Base-by-base conservation (phyloP, 2,329 filamentous ascomycete genomes). In the Lachnellula subtilissima region DNA sequence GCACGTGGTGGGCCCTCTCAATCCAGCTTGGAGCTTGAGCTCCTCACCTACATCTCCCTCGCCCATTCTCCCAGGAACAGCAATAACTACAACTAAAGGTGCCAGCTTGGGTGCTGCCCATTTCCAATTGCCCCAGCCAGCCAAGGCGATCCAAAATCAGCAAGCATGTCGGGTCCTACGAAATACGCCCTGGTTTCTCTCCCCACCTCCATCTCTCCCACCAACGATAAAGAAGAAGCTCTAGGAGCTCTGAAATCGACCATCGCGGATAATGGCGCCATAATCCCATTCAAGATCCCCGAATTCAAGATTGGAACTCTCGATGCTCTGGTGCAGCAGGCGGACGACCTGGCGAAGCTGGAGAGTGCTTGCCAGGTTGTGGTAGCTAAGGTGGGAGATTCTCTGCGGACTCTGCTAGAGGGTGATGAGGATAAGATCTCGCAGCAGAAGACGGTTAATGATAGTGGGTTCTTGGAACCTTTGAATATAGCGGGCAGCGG, bases 271-370 rank as follows among this genome's bases (percentile, higher is more conserved):
- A 86, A 89, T 72, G 91, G 88, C 70, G 84, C 82, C 52, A 87
- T 91, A 47, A 77, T 85, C 51, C 85, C 86, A 2, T 97, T 97
- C 70, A 77, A 83, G 55, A 88, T 97, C 61, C 94, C 94, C 19
- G 87, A 91, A 63, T 97, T 99, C 82, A 99, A 97, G 78, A 96
- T 99, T 72, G 94, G 94, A 56, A 97, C 94, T 0, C 81, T 99
- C 39, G 94, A 99, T 75, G 91, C 89, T 40, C 80, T 99, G 56
- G 91, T 99, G 46, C 90, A 96, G 75, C 93, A 99, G 74, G 94
- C 94, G 55, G 94, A 99, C 70, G 94, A 97, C 69, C 79, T 99
- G 53, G 82, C 86, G 57, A 97, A 97, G 83, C 85, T 97, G 51
- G 90, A 95, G 64, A 73, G 80, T 37, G 81, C 83, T 37, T 96